Percentiles rank a stretch among this genome's conserved stretches.
These are phyloP conservation scores for Aspergillus flavus DNA, from an alignment of 2,329 filamentous ascomycete species.

Conservation along the genomic window DNA sequence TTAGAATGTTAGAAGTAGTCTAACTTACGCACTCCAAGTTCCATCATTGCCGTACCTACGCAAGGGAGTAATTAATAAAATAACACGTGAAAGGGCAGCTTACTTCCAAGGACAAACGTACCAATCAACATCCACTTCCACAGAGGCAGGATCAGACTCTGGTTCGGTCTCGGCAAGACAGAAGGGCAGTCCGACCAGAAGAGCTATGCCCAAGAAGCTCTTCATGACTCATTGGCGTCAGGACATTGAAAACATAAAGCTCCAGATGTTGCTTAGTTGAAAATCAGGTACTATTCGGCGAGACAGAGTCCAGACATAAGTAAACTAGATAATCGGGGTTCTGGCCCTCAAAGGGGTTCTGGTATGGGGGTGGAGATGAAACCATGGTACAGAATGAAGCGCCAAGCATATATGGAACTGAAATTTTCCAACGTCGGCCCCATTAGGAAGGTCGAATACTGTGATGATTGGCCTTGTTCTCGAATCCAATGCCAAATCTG, in stretches of 20 bases:
- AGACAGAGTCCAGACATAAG: background rate
- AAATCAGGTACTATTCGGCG: background rate
- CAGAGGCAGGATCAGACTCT: background rate
- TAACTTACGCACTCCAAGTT: slow-evolving; percentile 3
- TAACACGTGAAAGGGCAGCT: background rate
- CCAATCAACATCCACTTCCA: background rate
- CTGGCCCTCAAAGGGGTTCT: background rate
- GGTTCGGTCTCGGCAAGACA: background rate
- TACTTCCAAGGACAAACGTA: background rate
- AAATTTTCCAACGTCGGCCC: background rate
- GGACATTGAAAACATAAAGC: background rate
- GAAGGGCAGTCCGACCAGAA: slow-evolving; percentile 2
- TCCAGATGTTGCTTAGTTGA: background rate
- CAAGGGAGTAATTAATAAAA: background rate
- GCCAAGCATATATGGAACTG: background rate
- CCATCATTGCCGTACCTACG: slow-evolving; percentile 2
- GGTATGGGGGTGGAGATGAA: background rate
- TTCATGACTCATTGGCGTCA: background rate
- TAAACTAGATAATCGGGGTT: background rate
- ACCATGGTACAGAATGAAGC: background rate
- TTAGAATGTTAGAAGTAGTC: background rate
- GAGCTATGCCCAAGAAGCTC: background rate
- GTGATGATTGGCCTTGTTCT: background rate
- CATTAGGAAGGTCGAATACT: background rate
- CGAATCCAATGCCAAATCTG: background rate